phyloP scores from a whole-genome alignment of 2,329 filamentous ascomycete genomes.

The Aspergillus brunneoviolaceus region DNA sequence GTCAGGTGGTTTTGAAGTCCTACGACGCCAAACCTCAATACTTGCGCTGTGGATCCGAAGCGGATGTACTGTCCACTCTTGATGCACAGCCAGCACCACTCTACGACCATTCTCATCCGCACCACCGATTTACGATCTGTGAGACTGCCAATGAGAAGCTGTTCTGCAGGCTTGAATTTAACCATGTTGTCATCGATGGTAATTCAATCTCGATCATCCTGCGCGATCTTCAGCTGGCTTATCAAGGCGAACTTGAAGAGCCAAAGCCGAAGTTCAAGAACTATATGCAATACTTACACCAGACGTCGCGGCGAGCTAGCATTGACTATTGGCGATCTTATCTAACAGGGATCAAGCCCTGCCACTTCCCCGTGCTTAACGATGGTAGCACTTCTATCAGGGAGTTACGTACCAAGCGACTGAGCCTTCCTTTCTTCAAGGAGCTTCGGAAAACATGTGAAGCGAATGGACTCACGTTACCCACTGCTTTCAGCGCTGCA shows the following conservation, averaged over 20 bases:
- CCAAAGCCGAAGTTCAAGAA: conserved; percentile 37
- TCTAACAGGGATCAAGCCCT: conserved; percentile 34
- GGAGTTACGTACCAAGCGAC: conserved; percentile 29
- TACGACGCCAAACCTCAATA: conserved; percentile 28
- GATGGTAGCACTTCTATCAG: conserved; percentile 27
- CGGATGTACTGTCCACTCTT: conserved; percentile 30
- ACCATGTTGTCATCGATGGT: conserved; percentile 54
- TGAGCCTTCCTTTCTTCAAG: conserved; percentile 30
- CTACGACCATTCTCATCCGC: conserved; percentile 34
- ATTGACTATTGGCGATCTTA: conserved; percentile 42
- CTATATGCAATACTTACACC: conserved; percentile 34
- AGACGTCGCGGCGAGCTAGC: conserved; percentile 26
- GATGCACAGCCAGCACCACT: conserved; percentile 28
- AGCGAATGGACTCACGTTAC: conserved; percentile 46
- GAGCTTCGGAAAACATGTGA: conserved; percentile 43
- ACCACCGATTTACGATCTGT: conserved; percentile 49
- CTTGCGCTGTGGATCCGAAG: conserved; percentile 32
- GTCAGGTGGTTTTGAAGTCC: conserved; percentile 35
- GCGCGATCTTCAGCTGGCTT: conserved; percentile 48
- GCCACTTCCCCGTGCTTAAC: conserved; percentile 37
- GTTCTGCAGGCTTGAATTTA: conserved; percentile 52
- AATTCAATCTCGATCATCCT: conserved; percentile 51
- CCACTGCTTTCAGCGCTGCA: conserved; percentile 64
- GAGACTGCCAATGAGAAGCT: conserved; percentile 39
- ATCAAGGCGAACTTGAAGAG: conserved; percentile 44